These are phyloP conservation scores for Amylocystis lapponica DNA, from an alignment of 768 basidiomycete genomes.

Conservation along the genomic window DNA sequence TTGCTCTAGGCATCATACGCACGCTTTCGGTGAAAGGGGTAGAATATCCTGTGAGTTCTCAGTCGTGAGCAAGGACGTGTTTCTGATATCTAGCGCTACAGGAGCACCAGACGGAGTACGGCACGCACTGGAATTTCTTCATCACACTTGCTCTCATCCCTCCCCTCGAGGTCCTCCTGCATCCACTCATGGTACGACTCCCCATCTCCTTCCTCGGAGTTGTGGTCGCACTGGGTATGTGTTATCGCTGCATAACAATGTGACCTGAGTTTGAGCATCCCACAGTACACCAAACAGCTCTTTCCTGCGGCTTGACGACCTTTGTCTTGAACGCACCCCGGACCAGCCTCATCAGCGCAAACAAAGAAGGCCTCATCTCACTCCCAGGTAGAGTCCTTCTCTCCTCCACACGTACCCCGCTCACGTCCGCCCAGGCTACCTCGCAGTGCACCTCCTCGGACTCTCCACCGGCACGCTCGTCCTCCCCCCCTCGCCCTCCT, in stretches of 20 bases:
- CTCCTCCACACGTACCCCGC: background rate
- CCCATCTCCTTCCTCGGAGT: constrained; percentile 62
- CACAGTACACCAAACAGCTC: constrained; percentile 67
- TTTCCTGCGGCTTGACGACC: constrained; percentile 53
- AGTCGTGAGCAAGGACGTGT: background rate
- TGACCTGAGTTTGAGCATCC: background rate
- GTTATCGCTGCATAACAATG: background rate
- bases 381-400: constrained; percentile 46
- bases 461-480: constrained; percentile 75
- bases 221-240: constrained; percentile 51
- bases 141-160: constrained; percentile 84
- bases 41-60: constrained; percentile 77
- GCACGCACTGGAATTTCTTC: constrained; percentile 99
- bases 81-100: constrained; percentile 18
- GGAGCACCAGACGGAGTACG: constrained; percentile 98
- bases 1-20: constrained; percentile 69
- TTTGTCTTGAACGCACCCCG: constrained; percentile 68
- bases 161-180: constrained; percentile 59
- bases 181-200: constrained; percentile 53
- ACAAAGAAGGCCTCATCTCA: constrained; percentile 90
- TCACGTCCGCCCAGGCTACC: constrained; percentile 54
- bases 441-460: constrained; percentile 85
- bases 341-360: constrained; percentile 58
- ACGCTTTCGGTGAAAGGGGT: constrained; percentile 86
- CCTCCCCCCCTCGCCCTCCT: constrained; percentile 72